Percentiles rank a stretch among this genome's conserved stretches.
Evolutionary conservation across 2,329 filamentous ascomycete species (phyloP).

Genomic region (Aureobasidium sp.): DNA sequence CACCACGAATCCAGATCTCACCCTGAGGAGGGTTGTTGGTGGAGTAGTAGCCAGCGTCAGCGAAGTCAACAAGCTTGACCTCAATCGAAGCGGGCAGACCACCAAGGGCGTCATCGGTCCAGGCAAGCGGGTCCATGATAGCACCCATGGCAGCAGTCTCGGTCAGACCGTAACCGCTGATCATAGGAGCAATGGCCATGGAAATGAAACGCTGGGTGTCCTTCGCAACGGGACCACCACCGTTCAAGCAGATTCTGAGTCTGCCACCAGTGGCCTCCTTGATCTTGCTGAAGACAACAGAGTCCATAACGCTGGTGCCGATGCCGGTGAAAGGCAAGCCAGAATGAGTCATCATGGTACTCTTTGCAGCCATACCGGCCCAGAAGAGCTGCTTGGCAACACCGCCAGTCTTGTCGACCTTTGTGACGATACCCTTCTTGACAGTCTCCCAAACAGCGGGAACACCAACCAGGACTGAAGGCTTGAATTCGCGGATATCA

Average conservation of each 20-base stretch:
- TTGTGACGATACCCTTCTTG: conserved; percentile 90
- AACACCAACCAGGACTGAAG: conserved; percentile 92
- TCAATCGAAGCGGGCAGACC: conserved; percentile 82
- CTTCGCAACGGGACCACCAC: conserved; percentile 89
- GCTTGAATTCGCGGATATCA: conserved; percentile 92
- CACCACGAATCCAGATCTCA: conserved; percentile 90
- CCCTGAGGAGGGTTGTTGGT: conserved; percentile 84
- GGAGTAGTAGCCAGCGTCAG: conserved; percentile 87
- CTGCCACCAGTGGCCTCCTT: conserved; percentile 90
- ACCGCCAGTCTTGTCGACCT: conserved; percentile 77
- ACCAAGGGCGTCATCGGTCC: conserved; percentile 81
- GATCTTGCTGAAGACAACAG: conserved; percentile 91
- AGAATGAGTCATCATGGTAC: conserved; percentile 59
- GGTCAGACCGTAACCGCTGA: conserved; percentile 93
- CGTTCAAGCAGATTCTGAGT: conserved; percentile 93
- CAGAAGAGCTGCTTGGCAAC: conserved; percentile 83
- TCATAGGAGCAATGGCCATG: conserved; percentile 93
- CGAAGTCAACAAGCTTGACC: conserved; percentile 91
- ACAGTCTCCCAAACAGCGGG: conserved; percentile 98
- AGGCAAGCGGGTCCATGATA: conserved; percentile 87
- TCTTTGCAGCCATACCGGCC: conserved; percentile 68
- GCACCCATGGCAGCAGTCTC: conserved; percentile 83
- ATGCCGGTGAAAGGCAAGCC: conserved; percentile 53
- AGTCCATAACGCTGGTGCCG: conserved; percentile 76
- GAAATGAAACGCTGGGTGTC: conserved; percentile 93